phyloP scores from a whole-genome alignment of 2,329 filamentous ascomycete genomes.

The Huntiella decipiens region DNA sequence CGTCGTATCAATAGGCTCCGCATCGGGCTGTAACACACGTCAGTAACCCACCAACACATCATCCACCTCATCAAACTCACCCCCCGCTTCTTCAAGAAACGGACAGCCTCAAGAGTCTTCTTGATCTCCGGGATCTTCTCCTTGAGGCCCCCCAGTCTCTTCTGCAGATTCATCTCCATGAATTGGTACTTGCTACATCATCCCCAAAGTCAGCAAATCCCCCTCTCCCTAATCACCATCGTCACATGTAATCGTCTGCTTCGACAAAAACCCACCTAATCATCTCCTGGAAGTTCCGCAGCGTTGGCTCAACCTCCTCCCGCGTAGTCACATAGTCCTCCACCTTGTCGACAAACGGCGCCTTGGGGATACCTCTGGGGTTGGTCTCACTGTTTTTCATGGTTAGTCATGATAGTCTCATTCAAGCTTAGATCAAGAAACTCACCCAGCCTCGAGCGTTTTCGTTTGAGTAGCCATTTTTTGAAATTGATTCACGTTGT shows the following conservation, averaged over 20 bases:
- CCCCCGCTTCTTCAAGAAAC: conserved; percentile 61
- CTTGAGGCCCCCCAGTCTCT: conserved; percentile 59
- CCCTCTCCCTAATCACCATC: not conserved
- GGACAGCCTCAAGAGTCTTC: conserved; percentile 84
- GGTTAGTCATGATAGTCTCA: not conserved
- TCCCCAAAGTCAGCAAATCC: not conserved
- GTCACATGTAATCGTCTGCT: not conserved
- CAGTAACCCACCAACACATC: not conserved
- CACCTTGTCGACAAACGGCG: conserved; percentile 72
- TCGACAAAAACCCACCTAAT: conserved; percentile 48
- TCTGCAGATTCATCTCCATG: conserved; percentile 89
- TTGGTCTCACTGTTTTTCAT: conserved; percentile 37
- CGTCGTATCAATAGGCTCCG: conserved; percentile 67
- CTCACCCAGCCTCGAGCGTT: conserved; percentile 8
- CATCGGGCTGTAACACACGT: conserved; percentile 22
- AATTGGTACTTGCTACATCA: conserved; percentile 87
- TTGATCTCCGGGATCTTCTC: conserved; percentile 96
- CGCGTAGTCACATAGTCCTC: conserved; percentile 71
- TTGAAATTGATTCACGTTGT: not conserved
- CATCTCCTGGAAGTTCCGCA: conserved; percentile 82
- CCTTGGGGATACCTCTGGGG: conserved; percentile 63
- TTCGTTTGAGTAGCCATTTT: conserved; percentile 9
- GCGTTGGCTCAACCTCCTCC: conserved; percentile 59
- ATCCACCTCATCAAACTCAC: conserved; percentile 22
- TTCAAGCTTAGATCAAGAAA: not conserved